A percentile compares a stretch with the other conserved stretches of the same genome.
Conservation (phyloP, 768 basidiomycete species). For the Cubamyces sp. region DNA sequence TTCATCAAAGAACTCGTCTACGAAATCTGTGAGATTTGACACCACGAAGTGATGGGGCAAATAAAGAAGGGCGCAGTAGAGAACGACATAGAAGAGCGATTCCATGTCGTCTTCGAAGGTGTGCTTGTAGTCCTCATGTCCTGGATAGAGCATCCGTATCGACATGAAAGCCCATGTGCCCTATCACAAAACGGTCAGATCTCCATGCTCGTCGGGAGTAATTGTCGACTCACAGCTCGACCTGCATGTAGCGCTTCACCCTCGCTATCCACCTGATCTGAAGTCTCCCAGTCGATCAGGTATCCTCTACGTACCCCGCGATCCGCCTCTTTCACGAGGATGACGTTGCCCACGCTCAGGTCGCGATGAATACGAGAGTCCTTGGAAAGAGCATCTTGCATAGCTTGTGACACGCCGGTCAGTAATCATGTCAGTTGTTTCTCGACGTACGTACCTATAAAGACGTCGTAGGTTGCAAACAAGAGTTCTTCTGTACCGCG, state of each 20-base stretch:
- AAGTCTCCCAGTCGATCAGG: constrained; percentile 19
- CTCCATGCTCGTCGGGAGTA: no score
- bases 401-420: background rate
- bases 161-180: no score
- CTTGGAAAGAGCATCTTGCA: constrained; percentile 9
- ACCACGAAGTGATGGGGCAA: background rate
- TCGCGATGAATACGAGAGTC: constrained; percentile 10
- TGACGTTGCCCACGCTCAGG: constrained; percentile 11
- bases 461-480: background rate
- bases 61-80: constrained; percentile 14
- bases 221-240: no score
- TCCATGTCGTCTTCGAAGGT: constrained; percentile 24
- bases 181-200: no score
- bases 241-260: background rate
- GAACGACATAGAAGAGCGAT: constrained; percentile 16
- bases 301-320: background rate
- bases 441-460: background rate
- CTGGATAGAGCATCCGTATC: no score
- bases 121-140: background rate
- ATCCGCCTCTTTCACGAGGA: constrained; percentile 1
- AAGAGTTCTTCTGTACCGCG: constrained; percentile 16
- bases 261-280: background rate
- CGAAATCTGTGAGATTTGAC: background rate
- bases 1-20: background rate
- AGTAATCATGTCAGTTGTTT: background rate